These are phyloP conservation scores for Thelephora aurantiotincta DNA, from an alignment of 768 basidiomycete genomes.

Conservation along the genomic window DNA sequence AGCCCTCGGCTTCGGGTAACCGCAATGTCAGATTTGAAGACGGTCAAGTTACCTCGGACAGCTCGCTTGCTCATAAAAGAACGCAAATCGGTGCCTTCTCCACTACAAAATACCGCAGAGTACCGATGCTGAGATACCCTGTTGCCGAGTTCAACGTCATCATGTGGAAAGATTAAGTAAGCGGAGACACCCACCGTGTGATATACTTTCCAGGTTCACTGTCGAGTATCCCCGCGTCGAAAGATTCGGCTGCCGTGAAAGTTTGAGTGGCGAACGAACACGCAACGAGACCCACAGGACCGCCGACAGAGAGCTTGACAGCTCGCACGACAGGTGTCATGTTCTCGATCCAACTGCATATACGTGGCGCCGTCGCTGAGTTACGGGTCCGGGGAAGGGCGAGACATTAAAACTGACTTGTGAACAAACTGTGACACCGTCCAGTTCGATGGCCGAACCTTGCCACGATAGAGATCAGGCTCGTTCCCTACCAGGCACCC, in stretches of 20 bases:
- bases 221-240: conserved; percentile 34
- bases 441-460: conserved; percentile 14
- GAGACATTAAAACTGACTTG: conserved; percentile 15
- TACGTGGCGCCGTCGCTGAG: neutral
- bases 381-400: neutral
- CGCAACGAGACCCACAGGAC: conserved; percentile 13
- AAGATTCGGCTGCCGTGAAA: conserved; percentile 50
- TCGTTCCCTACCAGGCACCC: conserved; percentile 16
- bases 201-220: conserved; percentile 35
- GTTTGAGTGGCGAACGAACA: conserved; percentile 15
- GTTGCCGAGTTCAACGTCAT: neutral
- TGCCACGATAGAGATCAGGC: conserved; percentile 18
- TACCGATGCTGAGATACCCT: conserved; percentile 39
- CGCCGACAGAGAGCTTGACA: conserved; percentile 7
- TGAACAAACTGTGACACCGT: conserved; percentile 16
- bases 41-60: conserved; percentile 36
- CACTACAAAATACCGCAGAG: conserved; percentile 50
- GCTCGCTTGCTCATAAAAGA: conserved; percentile 54
- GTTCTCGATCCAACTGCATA: neutral
- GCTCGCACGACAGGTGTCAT: conserved; percentile 9
- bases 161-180: neutral
- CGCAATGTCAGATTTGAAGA: conserved; percentile 37
- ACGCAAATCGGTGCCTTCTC: conserved; percentile 36
- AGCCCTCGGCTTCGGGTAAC: conserved; percentile 32
- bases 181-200: conserved; percentile 31